phyloP scores from a whole-genome alignment of 495 filamentous ascomycete species.

The Echria macrotheca region DNA sequence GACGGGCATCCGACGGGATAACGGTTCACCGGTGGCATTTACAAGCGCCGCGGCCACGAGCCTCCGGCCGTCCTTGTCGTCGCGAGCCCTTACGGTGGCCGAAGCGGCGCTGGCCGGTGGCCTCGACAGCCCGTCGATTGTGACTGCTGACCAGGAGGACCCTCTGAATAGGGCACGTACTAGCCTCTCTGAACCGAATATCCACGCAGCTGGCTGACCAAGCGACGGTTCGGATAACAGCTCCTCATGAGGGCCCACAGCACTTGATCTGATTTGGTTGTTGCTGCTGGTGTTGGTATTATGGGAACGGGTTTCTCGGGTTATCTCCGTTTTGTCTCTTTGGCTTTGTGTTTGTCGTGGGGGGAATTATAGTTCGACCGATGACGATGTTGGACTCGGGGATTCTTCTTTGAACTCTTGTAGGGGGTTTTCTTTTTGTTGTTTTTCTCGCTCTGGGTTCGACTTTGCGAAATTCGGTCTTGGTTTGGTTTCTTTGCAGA shows the following conservation, averaged over 20 bases:
- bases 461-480: not conserved
- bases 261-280: not conserved
- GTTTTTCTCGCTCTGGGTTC: too few species aligned
- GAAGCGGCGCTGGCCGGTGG: conserved; percentile 46
- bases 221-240: conserved; percentile 28
- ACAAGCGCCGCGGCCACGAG: conserved; percentile 11
- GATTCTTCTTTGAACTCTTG: too few species aligned
- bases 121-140: conserved; percentile 56
- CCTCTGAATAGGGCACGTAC: conserved; percentile 66
- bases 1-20: conserved; percentile 26
- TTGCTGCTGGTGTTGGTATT: not conserved
- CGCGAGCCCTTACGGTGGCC: conserved; percentile 59
- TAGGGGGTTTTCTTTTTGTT: too few species aligned
- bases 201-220: conserved; percentile 21
- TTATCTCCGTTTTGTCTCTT: not conserved
- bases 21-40: conserved; percentile 16
- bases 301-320: not conserved
- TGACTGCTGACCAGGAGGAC: conserved; percentile 60
- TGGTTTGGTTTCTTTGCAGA: not conserved
- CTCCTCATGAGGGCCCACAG: conserved; percentile 28
- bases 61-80: conserved; percentile 31
- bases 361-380: not conserved
- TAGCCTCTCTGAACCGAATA: conserved; percentile 40
- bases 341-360: not conserved
- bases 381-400: too few species aligned